Conservation (phyloP, 352 stramenopile genomes). For the Lagenidium giganteum region DNA sequence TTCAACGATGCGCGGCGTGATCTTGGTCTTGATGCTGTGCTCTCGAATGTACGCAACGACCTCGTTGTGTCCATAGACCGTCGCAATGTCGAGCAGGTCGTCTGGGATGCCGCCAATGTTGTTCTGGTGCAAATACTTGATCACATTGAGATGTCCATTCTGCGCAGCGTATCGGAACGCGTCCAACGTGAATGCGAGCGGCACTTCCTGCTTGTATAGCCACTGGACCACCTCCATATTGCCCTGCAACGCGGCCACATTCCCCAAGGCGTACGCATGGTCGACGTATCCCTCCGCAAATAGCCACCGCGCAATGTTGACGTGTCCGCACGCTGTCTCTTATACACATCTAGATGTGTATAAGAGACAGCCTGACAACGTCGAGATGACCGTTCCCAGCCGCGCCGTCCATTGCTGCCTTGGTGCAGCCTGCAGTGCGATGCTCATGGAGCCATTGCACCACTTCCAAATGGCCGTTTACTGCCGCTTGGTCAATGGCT, state of each 20-base stretch:
- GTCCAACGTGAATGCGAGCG: neutral
- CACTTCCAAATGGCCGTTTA: constrained; percentile 1
- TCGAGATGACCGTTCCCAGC: neutral
- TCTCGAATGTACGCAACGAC: neutral
- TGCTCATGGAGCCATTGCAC: constrained; percentile 1
- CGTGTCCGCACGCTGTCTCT: neutral
- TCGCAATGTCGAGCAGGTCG: neutral
- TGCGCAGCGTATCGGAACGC: neutral
- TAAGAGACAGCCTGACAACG: too few species aligned
- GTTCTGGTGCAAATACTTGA: neutral
- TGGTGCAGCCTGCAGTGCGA: constrained; percentile 2
- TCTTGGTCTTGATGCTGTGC: neutral
- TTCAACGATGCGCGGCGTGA: neutral
- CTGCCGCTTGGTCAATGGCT: constrained; percentile 5
- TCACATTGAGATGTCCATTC: neutral
- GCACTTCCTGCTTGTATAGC: neutral
- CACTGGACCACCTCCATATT: neutral
- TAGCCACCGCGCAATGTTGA: constrained; percentile 12
- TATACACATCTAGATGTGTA: too few species aligned
- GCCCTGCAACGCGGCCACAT: neutral
- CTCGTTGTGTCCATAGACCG: neutral
- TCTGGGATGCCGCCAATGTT: neutral
- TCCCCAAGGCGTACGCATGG: too few species aligned
- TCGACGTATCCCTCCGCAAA: constrained; percentile 5
- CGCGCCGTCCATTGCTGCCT: neutral